Conservation (phyloP, 1,284 basidiomycete species). For the Puccinia hordei region DNA sequence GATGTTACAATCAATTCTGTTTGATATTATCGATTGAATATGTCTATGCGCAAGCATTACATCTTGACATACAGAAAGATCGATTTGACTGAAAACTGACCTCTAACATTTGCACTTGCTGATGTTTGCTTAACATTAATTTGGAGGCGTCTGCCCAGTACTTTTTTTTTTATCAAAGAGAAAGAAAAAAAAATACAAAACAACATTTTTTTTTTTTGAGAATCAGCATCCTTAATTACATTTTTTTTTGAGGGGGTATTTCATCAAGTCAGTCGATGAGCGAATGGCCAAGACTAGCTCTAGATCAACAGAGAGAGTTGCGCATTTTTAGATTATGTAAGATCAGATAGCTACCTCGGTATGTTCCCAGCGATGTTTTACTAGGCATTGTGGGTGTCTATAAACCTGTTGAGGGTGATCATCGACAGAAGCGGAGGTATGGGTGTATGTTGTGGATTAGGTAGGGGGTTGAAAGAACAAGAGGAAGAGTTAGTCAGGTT, state of each 20-base stretch:
- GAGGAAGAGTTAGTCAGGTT: neutral
- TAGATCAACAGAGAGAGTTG: neutral
- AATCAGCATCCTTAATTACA: slow-evolving; percentile 18
- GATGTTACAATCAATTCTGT: neutral
- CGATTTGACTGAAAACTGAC: slow-evolving; percentile 1
- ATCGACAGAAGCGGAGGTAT: neutral
- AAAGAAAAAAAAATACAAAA: neutral
- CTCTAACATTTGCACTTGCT: slow-evolving; percentile 95
- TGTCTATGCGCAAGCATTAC: neutral
- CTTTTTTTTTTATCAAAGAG: neutral
- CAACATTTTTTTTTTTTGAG: neutral
- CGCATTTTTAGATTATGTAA: neutral
- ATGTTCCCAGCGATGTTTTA: slow-evolving; percentile 68
- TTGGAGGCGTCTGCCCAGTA: slow-evolving; percentile 97
- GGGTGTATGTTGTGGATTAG: too few species aligned
- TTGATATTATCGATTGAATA: neutral
- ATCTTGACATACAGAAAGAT: neutral
- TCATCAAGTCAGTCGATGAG: neutral
- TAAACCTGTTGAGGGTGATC: slow-evolving; percentile 27
- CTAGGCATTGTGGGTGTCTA: slow-evolving; percentile 42
- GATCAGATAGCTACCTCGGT: slow-evolving; percentile 66
- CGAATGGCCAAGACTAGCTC: neutral
- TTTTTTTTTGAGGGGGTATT: slow-evolving; percentile 1
- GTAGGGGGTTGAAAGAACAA: neutral
- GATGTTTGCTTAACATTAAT: slow-evolving; percentile 91